Conservation (phyloP, 768 basidiomycete genomes). For the Hygrocybe coccinea region DNA sequence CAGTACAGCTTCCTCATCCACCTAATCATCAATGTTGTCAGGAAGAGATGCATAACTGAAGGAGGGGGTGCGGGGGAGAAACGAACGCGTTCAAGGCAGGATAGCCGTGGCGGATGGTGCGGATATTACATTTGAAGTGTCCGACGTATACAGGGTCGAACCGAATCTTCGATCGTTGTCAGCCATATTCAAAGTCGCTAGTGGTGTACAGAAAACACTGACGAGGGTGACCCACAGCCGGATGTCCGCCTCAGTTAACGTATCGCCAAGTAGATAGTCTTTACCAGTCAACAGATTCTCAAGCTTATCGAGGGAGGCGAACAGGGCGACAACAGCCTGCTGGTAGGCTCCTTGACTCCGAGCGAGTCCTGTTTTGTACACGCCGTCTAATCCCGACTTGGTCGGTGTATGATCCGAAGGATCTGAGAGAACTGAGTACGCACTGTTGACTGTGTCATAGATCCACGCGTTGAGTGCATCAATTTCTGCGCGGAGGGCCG, state of each 20-base stretch:
- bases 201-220: constrained; percentile 25
- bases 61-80: not conserved
- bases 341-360: constrained; percentile 77
- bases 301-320: constrained; percentile 72
- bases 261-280: constrained; percentile 79
- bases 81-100: constrained; percentile 68
- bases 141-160: constrained; percentile 88
- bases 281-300: constrained; percentile 75
- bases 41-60: not conserved
- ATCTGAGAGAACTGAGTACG: constrained; percentile 25
- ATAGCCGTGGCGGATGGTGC: constrained; percentile 80
- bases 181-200: not conserved
- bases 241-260: constrained; percentile 78
- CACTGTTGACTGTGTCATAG: constrained; percentile 81
- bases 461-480: constrained; percentile 84
- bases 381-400: constrained; percentile 52
- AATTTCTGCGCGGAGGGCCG: constrained; percentile 64
- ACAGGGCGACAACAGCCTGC: constrained; percentile 65
- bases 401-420: not conserved
- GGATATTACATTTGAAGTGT: constrained; percentile 93
- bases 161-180: constrained; percentile 49
- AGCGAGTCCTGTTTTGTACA: constrained; percentile 89
- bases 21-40: constrained; percentile 26
- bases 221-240: constrained; percentile 93
- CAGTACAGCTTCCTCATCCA: constrained; percentile 91